phyloP scores from a whole-genome alignment of 768 basidiomycete genomes.

The Podaxis sp. region DNA sequence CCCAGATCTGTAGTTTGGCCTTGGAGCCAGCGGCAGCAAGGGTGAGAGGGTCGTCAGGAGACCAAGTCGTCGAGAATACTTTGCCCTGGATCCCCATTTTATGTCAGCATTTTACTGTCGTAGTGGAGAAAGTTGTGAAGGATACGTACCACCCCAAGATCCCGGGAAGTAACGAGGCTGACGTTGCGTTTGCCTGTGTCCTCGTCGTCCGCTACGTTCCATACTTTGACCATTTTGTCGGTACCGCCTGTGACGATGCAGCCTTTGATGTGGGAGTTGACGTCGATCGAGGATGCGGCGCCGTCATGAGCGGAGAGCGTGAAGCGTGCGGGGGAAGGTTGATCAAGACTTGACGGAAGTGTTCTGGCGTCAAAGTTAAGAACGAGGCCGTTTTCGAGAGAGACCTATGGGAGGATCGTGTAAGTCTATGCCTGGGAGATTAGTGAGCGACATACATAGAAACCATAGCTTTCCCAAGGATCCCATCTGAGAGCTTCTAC shows the following conservation, averaged over 20 bases:
- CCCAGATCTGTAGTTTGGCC: slow-evolving; percentile 95
- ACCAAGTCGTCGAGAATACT: slow-evolving; percentile 90
- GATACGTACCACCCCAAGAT: slow-evolving; percentile 81
- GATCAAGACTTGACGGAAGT: slow-evolving; percentile 65
- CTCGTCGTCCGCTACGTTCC: slow-evolving; percentile 80
- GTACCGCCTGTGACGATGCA: slow-evolving; percentile 93
- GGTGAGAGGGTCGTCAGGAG: slow-evolving; percentile 92
- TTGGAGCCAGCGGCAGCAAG: slow-evolving; percentile 94
- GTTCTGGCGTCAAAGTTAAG: slow-evolving; percentile 90
- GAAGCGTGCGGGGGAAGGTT: slow-evolving; percentile 72
- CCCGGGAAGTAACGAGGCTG: slow-evolving; percentile 81
- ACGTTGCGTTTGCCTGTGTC: slow-evolving; percentile 68
- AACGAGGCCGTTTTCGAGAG: slow-evolving; percentile 92
- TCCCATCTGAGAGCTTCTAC: slow-evolving; percentile 96
- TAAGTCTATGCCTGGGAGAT: background rate
- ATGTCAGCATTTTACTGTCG: background rate
- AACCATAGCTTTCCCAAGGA: slow-evolving; percentile 85
- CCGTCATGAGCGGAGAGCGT: slow-evolving; percentile 94
- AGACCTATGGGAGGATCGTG: slow-evolving; percentile 54
- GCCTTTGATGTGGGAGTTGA: slow-evolving; percentile 87
- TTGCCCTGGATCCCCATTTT: slow-evolving; percentile 66
- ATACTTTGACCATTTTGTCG: slow-evolving; percentile 94
- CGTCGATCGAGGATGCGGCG: slow-evolving; percentile 83
- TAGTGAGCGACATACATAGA: slow-evolving; percentile 64
- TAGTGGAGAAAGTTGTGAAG: background rate